A percentile compares a stretch with the other conserved stretches of the same genome.
These are phyloP conservation scores for Paraphysoderma sedebokerense DNA, from an alignment of 371 early-diverging fungal genomes.

Conservation along the genomic window DNA sequence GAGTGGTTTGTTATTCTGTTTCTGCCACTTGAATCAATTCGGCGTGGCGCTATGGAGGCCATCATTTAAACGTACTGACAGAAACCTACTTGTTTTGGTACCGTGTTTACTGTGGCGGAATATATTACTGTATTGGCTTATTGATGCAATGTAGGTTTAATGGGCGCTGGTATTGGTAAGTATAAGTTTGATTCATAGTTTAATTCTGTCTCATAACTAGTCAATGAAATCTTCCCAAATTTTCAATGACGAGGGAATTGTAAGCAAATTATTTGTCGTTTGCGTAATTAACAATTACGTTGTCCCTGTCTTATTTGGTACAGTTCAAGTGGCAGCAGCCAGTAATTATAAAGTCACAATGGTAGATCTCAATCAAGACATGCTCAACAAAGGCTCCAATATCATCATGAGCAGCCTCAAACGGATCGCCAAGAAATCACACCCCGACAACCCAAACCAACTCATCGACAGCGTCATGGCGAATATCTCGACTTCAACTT, in stretches of 20 bases:
- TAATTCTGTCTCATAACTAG: background rate
- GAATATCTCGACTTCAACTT: conserved; percentile 36
- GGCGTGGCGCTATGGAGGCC: too few relatives aligned
- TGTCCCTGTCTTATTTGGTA: background rate
- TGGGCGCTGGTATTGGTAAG: conserved; percentile 80
- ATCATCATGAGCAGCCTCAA: conserved; percentile 63
- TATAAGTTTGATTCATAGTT: too few relatives aligned
- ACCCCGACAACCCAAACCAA: conserved; percentile 42
- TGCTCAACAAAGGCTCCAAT: conserved; percentile 51
- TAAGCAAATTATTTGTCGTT: background rate
- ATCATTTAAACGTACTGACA: too few relatives aligned
- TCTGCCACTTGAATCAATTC: too few relatives aligned
- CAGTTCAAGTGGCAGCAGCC: conserved; percentile 73
- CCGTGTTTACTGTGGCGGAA: too few relatives aligned
- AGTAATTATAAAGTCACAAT: conserved; percentile 63
- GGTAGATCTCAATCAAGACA: conserved; percentile 59
- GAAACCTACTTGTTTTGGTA: too few relatives aligned
- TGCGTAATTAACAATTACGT: background rate
- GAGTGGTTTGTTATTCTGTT: too few relatives aligned
- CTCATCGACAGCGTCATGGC: conserved; percentile 45
- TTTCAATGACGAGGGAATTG: background rate
- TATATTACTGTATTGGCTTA: too few relatives aligned
- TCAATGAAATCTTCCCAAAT: too few relatives aligned
- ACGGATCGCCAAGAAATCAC: conserved; percentile 79
- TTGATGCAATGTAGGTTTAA: conserved; percentile 40